Base-by-base conservation (phyloP, 805 yeast species). In the Scheffersomyces amazonensis region DNA sequence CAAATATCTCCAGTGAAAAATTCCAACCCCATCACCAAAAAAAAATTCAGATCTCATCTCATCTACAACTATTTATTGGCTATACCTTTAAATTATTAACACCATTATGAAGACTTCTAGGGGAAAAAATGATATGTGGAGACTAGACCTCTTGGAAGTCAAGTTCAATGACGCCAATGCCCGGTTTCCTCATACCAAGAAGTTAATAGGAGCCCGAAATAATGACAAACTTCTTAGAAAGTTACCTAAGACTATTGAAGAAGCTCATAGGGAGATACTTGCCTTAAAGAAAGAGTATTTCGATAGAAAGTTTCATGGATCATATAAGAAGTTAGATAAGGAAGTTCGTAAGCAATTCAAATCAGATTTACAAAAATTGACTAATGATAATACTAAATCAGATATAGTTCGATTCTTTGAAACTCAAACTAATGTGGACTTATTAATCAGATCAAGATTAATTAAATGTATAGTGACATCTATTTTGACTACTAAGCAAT, bases 81-180 rank as follows among this genome's bases (percentile, higher is more conserved):
- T n/a, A n/a, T n/a, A n/a, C n/a, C n/a, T n/a, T n/a, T n/a, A n/a
- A n/a, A n/a, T n/a, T n/a, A n/a, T n/a, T n/a, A n/a, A n/a, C n/a
- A n/a, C n/a, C n/a, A n/a, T n/a, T 5, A 27, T 27, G 30, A 17
- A 13, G 16, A 13, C 7, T 27, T 20, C 34, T 25, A 40, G 36
- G 17, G 28, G 37, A 6, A 31, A 22, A 30, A 42, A 45, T 31
- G 34, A 36, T 31, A 36, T 45, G 37, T 77, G 81, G 78, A 73
- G 72, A 47, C 58, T 81, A 32, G 87, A 81, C 49, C 54, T 79
- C 18, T 57, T 81, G 25, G 84, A 81, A 47, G 64, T 68, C 27
- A 71, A 73, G 49, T 77, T 64, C 57, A 52, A 67, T 21, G 52
- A 62, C 5, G 48, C 62, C 18, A 50, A 58, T 15, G 75, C 81